These are phyloP conservation scores for Acanthamoeba quina DNA, from an alignment of 208 protist species.

Conservation along the genomic window DNA sequence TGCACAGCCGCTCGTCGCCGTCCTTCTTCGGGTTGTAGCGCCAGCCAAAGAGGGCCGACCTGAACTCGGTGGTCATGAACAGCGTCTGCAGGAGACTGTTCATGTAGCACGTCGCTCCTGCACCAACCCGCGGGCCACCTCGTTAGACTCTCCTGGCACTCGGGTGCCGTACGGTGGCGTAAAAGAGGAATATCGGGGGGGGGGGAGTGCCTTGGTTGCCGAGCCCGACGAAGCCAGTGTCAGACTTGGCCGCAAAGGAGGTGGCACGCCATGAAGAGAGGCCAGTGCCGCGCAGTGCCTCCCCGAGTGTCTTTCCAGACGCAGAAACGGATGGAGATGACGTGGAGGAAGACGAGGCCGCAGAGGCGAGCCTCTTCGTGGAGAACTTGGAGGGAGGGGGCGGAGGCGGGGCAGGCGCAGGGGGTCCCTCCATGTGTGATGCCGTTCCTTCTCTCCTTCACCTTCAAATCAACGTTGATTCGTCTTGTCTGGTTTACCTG, in stretches of 20 bases:
- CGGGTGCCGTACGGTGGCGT: too few species aligned
- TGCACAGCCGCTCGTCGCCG: slow-evolving; percentile 45
- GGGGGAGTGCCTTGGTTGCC: slow-evolving; percentile 46
- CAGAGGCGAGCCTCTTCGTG: neutral
- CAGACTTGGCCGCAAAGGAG: slow-evolving; percentile 63
- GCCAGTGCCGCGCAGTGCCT: slow-evolving; percentile 37
- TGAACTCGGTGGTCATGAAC: slow-evolving; percentile 75
- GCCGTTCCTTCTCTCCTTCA: too few species aligned
- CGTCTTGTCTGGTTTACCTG: neutral
- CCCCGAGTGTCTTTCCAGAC: neutral
- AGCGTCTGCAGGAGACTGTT: slow-evolving; percentile 72
- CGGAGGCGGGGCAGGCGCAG: slow-evolving; percentile 38
- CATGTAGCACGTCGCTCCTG: slow-evolving; percentile 75
- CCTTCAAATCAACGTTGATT: neutral
- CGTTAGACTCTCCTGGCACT: neutral
- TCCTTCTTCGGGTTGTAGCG: slow-evolving; percentile 62
- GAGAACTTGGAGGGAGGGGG: slow-evolving; percentile 16
- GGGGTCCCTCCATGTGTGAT: neutral
- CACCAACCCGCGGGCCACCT: neutral
- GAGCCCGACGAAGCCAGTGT: slow-evolving; percentile 72
- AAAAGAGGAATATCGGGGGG: too few species aligned
- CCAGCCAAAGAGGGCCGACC: slow-evolving; percentile 63
- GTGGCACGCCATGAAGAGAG: slow-evolving; percentile 66
- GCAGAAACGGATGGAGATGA: neutral
- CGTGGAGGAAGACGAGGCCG: neutral